Evolutionary conservation across 1,284 basidiomycete species (phyloP), one percentile per base, ranked within the genome.

Genomic region (Pseudozyma pruni): DNA sequence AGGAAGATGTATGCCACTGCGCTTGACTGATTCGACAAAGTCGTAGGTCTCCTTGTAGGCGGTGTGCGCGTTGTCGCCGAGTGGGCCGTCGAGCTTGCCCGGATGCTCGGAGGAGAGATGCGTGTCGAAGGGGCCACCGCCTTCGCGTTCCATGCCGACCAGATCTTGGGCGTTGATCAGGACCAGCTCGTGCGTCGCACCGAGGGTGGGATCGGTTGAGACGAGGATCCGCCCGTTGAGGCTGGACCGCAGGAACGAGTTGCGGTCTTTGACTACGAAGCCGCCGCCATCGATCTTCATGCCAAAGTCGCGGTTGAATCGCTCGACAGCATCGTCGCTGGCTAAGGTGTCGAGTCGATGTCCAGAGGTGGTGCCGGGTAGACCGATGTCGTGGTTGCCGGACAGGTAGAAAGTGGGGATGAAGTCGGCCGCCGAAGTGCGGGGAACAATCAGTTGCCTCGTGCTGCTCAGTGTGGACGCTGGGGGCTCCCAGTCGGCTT

Each of bases 371-470:
- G 43, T 31, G 16, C 60, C 63, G 5, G 71, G 70, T 8, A 79
- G 61, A 16, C 75, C 70, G 20, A 78, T 59, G 34, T 79, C 77
- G 45, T 76, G 77, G 25, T 79, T 78, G 14, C 77, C 77, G 5
- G 77, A 64, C 0, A 76, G 44, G 43, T 72, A 56, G 16, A 74
- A 42, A 2, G 57, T 54, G 4, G 74, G 74, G 10, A 66, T 66
- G n/a, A 42, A 71, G 17, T 38, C 40, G 27, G 27, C 34, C 13
- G 64, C 63, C 27, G 59, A 61, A 2, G 39, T 45, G 7, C 54
- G 58, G 5, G 53, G 50, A 1, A 54, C 43, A 23, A 66, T 59
- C 14, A 66, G 35, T 8, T 66, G 45, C 16, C 55, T 55, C 9
- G 49, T 56, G n/a, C 46, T 51, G 44, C 54, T 55, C 1, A 61